Base-by-base conservation (phyloP, 768 basidiomycete genomes). In the Fistulinella prunicolor region DNA sequence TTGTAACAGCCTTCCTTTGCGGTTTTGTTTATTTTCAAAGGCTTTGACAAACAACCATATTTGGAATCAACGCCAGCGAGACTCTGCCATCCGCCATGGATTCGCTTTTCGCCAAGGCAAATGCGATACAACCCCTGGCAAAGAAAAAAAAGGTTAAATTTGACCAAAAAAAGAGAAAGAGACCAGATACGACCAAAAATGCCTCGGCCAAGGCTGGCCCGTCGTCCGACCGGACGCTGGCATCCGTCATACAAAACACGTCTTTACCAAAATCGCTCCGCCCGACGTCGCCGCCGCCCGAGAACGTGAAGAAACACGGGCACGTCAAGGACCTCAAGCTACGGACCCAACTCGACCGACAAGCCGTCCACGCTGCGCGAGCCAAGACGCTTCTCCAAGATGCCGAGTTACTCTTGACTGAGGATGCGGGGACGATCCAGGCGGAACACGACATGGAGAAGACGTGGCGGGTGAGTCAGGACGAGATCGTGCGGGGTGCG, bases 401-500 rank as follows among this genome's bases (percentile, higher is more conserved):
- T 72, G 82, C 86, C 19, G 85, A 85, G 42, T 70, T 88, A 57
- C 72, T 90, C n/a, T 67, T 83, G 47, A 71, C 76, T 37, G 85
- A 81, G 32, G 88, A 89, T 10, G 74, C 70, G 1, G 94, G 94
- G 1, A 68, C 74, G 46, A 81, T 97, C 48, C 79, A 86, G 62
- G 79, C 79, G 17, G 92, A 94, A 57, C 80, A 77, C 3, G 82
- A 80, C 44, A 75, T 97, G 68, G 96, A 98, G 62, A 69, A 80
- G 61, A 97, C 95, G 7, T 98, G 93, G 94, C 76, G 90, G 49
- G 77, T 93, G 8, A 74, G 79, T 0, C 96, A 98, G 70, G 73
- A 76, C 8, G 94, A 94, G 51, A 86, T 98, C 50, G 70, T 72
- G 10, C 54, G 76, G 40, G 73, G 74, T 19, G 76, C 89, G 38